Conservation (phyloP, 371 early-diverging fungal species). For the Mucor lusitanicus region DNA sequence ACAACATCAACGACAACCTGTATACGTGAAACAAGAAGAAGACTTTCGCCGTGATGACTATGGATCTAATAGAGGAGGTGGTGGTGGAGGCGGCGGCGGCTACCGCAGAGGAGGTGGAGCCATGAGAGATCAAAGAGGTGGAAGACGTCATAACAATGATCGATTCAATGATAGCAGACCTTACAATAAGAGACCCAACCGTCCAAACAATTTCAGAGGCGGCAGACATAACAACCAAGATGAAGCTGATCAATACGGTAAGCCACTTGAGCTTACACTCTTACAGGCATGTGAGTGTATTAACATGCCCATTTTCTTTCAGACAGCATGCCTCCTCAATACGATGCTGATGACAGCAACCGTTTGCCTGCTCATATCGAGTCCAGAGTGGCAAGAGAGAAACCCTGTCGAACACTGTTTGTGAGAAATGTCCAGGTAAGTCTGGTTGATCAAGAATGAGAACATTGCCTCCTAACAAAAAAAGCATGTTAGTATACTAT, state of each 20-base stretch:
- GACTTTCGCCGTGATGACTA: constrained; percentile 27
- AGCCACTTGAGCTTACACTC: background rate
- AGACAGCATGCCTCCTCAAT: constrained; percentile 3
- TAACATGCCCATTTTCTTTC: background rate
- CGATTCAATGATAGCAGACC: constrained; percentile 18
- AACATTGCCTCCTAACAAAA: background rate
- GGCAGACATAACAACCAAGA: constrained; percentile 17
- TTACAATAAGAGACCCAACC: constrained; percentile 23
- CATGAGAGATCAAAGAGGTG: constrained; percentile 25
- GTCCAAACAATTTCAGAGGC: constrained; percentile 7
- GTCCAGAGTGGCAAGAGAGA: constrained; percentile 48
- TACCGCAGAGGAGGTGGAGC: constrained; percentile 28
- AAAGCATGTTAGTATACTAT: constrained; percentile 34
- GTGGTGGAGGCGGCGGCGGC: constrained; percentile 21
- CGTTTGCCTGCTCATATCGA: constrained; percentile 42
- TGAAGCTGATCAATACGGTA: constrained; percentile 17
- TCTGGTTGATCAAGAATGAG: background rate
- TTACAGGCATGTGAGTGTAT: background rate
- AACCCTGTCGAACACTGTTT: constrained; percentile 57
- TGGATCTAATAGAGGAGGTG: constrained; percentile 8
- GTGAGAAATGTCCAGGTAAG: constrained; percentile 61
- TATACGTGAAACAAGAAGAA: background rate
- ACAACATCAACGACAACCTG: background rate
- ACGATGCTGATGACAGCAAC: constrained; percentile 22
- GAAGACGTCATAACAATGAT: constrained; percentile 23